Percentiles rank a stretch among this genome's conserved stretches.
Evolutionary conservation across 768 basidiomycete genomes (phyloP).

Genomic region (Guyanaporus albipodus): DNA sequence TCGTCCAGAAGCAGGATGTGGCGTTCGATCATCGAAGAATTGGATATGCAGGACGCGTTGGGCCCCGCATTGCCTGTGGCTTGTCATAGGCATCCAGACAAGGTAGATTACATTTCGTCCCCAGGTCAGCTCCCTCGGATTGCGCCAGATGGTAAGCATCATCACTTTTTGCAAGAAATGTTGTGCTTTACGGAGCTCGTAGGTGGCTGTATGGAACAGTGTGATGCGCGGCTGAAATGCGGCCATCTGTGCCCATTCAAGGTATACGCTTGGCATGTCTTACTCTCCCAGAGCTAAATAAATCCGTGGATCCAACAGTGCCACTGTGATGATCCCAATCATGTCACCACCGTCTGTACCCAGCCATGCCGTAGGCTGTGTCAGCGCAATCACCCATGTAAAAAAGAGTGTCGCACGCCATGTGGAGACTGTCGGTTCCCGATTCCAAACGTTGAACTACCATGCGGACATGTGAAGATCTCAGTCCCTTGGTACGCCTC

Average conservation of each 20-base stretch:
- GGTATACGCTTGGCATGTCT: no score
- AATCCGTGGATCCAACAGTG: no score
- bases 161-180: background rate
- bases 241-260: conserved; percentile 65
- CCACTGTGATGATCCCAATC: conserved; percentile 56
- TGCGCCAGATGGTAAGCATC: conserved; percentile 52
- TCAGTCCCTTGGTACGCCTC: conserved; percentile 48
- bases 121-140: conserved; percentile 49
- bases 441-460: conserved; percentile 43
- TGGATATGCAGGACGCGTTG: conserved; percentile 44
- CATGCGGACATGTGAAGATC: conserved; percentile 51
- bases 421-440: conserved; percentile 55
- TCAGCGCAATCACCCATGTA: conserved; percentile 54
- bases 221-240: conserved; percentile 49
- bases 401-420: conserved; percentile 42
- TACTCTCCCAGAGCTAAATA: no score
- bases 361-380: conserved; percentile 52
- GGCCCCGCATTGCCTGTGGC: conserved; percentile 53
- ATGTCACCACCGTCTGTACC: conserved; percentile 44
- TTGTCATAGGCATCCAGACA: conserved; percentile 53
- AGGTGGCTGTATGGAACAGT: conserved; percentile 64
- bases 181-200: background rate
- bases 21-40: conserved; percentile 52
- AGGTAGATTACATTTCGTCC: conserved; percentile 36
- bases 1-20: conserved; percentile 52